A percentile compares a stretch with the other conserved stretches of the same genome.
phyloP scores from a whole-genome alignment of 2,329 filamentous ascomycete genomes.

The Elsinoe batatas region DNA sequence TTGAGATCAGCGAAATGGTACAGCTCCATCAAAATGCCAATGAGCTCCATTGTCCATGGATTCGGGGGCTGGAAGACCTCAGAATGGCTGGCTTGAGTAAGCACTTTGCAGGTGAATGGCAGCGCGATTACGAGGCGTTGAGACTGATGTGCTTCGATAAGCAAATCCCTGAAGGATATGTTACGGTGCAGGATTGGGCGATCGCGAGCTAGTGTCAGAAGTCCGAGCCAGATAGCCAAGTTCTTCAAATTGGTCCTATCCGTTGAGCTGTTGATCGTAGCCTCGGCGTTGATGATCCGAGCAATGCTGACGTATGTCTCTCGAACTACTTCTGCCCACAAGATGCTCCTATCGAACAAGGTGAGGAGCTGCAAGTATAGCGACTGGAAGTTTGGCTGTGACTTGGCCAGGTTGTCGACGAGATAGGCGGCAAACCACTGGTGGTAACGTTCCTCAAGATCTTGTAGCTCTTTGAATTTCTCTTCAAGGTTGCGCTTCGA shows the following conservation, averaged over 20 bases:
- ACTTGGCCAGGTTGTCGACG: slow-evolving; percentile 90
- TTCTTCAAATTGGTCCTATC: slow-evolving; percentile 89
- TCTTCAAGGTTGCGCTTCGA: slow-evolving; percentile 78
- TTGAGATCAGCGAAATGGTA: slow-evolving; percentile 91
- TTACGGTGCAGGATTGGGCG: slow-evolving; percentile 94
- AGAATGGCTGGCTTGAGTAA: slow-evolving; percentile 74
- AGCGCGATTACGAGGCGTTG: slow-evolving; percentile 87
- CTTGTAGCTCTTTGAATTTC: slow-evolving; percentile 73
- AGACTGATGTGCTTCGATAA: slow-evolving; percentile 88
- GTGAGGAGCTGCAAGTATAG: slow-evolving; percentile 85
- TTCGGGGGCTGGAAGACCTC: slow-evolving; percentile 90
- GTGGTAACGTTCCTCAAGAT: slow-evolving; percentile 70
- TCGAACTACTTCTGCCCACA: slow-evolving; percentile 83
- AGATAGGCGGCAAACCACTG: slow-evolving; percentile 96
- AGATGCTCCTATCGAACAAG: slow-evolving; percentile 63
- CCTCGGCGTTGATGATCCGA: slow-evolving; percentile 81
- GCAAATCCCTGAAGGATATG: slow-evolving; percentile 90
- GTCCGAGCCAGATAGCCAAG: slow-evolving; percentile 84
- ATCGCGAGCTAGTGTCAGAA: slow-evolving; percentile 83
- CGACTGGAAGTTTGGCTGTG: slow-evolving; percentile 92
- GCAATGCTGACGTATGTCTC: slow-evolving; percentile 85
- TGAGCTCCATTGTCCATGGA: slow-evolving; percentile 95
- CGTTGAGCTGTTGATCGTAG: slow-evolving; percentile 70
- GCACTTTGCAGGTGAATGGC: slow-evolving; percentile 93
- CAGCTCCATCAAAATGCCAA: slow-evolving; percentile 80